Base-by-base conservation (phyloP, 106 monocot species). In the Triglochin maritima region DNA sequence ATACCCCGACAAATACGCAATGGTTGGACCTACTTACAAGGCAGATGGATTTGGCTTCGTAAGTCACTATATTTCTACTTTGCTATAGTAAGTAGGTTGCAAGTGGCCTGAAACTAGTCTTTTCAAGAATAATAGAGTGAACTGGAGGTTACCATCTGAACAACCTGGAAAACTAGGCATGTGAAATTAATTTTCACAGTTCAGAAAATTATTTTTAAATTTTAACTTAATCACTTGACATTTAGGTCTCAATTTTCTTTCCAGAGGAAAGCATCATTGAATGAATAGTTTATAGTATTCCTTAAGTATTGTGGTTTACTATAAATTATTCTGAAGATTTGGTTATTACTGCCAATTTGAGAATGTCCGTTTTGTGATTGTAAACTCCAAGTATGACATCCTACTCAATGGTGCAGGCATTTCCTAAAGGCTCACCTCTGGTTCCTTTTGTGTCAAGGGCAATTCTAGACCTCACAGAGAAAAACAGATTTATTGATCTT, bases 41-140 rank as follows among this genome's bases (percentile, higher is more conserved):
- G 75, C 69, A 14, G 84, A 75, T 62, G 94, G 94, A 64, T 94
- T 94, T 75, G 94, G 94, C 15, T 94, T 89, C 69, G 89, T 89
- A 71, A 79, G 93, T 76, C 12, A 7, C 41, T 62, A 9, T 14
- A 7, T 47, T 49, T 49, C 50, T 8, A 5, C 3, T 8, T 43
- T 44, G 52, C 11, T 52, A 8, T 8, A 52, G 7, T 6, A 52
- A 62, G 3, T 8, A 62, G 4, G 43, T 7, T 9, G 8, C 13
- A 62, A 7, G 3, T n/a, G 7, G 5, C 4, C 62, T 15, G 16
- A 5, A 59, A 42, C 44, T 62, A 17, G 7, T 42, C 13, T 43
- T 5, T 44, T 44, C 8, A 62, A 8, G 17, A 7, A 7, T 62
- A 10, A 43, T 17, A 1, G 15, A 5, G 58, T 1, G 58, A 59